Conservation (phyloP, 257 asterid species). For the Thymus mandschuricus region DNA sequence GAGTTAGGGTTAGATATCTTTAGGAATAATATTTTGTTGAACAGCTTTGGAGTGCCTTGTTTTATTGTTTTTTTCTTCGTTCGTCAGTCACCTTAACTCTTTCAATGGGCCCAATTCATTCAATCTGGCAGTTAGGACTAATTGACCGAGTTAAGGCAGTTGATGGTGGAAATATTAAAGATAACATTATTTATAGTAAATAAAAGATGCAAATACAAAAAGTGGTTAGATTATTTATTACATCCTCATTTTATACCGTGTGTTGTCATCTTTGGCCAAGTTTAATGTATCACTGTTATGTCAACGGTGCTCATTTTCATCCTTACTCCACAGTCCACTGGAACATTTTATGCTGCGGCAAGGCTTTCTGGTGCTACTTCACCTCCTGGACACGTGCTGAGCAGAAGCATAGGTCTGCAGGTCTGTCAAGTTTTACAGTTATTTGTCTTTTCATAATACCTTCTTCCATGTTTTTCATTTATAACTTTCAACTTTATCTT, state of each 20-base stretch:
- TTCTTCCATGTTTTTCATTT: neutral
- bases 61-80: no score
- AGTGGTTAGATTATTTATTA: neutral
- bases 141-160: no score
- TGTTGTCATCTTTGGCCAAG: constrained; percentile 10
- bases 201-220: no score
- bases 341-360: constrained; percentile 90
- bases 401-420: constrained; percentile 98
- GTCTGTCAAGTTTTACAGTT: constrained; percentile 34
- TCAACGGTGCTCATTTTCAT: neutral
- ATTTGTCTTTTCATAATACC: neutral
- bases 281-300: neutral
- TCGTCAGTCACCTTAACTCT: no score
- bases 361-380: constrained; percentile 94
- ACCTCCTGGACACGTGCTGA: constrained; percentile 88
- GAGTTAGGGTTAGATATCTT: no score
- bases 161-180: no score
- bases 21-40: no score
- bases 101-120: no score
- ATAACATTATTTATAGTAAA: no score
- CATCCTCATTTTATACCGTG: neutral
- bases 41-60: no score
- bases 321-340: constrained; percentile 77
- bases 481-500: neutral
- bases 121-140: no score